These are phyloP conservation scores for Sporothrix pseudoabietina DNA, from an alignment of 2,329 filamentous ascomycete genomes.

Conservation along the genomic window DNA sequence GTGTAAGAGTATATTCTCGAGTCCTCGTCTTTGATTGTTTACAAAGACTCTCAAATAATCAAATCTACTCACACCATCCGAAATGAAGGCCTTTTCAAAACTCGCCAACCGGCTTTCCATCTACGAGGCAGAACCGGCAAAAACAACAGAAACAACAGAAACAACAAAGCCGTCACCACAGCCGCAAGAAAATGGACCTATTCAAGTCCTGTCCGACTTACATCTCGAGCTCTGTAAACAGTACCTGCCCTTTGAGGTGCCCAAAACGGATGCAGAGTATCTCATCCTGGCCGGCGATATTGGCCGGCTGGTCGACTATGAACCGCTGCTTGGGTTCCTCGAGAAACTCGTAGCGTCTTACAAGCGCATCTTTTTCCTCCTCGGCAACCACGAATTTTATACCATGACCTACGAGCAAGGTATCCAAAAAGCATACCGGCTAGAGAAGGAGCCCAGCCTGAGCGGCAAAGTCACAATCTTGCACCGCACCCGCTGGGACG, in stretches of 20 bases:
- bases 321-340: constrained; percentile 46
- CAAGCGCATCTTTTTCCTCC: constrained; percentile 52
- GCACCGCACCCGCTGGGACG: constrained; percentile 24
- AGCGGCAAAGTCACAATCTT: constrained; percentile 1
- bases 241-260: constrained; percentile 24
- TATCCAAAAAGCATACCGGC: constrained; percentile 10
- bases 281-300: constrained; percentile 62
- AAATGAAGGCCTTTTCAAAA: constrained; percentile 7
- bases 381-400: constrained; percentile 61
- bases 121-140: background rate
- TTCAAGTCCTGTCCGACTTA: constrained; percentile 59
- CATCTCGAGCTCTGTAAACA: constrained; percentile 51
- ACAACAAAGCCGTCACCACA: background rate
- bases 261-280: constrained; percentile 46
- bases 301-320: constrained; percentile 51
- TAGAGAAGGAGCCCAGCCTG: constrained; percentile 21
- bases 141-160: background rate
- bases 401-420: constrained; percentile 20
- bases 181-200: background rate
- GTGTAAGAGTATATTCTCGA: background rate
- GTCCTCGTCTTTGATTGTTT: background rate
- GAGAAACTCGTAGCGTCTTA: constrained; percentile 52
- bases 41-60: too few species aligned
- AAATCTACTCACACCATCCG: background rate
- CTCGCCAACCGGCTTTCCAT: constrained; percentile 13